phyloP scores from a whole-genome alignment of 768 basidiomycete genomes.

The Tephrocybe sp. region DNA sequence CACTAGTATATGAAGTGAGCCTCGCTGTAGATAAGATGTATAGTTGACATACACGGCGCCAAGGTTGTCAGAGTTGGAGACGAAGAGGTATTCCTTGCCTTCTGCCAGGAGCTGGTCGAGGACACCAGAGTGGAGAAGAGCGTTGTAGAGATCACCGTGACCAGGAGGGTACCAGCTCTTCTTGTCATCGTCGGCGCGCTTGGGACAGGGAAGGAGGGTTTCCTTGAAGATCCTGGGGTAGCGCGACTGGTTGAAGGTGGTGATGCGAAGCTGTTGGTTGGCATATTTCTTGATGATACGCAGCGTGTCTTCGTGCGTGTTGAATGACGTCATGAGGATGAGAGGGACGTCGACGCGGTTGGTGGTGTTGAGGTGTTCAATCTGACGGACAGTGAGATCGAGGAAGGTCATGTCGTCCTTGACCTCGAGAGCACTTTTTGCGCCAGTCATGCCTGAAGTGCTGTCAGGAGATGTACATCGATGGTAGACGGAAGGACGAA shows the following conservation, averaged over 20 bases:
- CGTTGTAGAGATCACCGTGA: slow-evolving; percentile 95
- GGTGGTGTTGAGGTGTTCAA: slow-evolving; percentile 90
- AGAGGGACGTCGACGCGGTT: slow-evolving; percentile 89
- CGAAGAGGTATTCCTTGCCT: slow-evolving; percentile 96
- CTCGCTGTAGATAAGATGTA: neutral
- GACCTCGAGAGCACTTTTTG: slow-evolving; percentile 93
- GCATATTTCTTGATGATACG: slow-evolving; percentile 97
- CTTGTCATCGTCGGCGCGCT: slow-evolving; percentile 79
- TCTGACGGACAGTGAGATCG: slow-evolving; percentile 90
- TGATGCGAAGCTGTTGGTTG: slow-evolving; percentile 91
- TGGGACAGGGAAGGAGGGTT: slow-evolving; percentile 80
- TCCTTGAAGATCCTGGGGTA: slow-evolving; percentile 94
- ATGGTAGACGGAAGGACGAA: slow-evolving; percentile 31
- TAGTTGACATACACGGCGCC: slow-evolving; percentile 70
- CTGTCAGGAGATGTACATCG: slow-evolving; percentile 4
- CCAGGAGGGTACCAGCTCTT: slow-evolving; percentile 95
- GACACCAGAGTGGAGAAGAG: slow-evolving; percentile 84
- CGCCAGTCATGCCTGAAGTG: slow-evolving; percentile 70
- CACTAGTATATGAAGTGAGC: slow-evolving; percentile 39
- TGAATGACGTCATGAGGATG: slow-evolving; percentile 98
- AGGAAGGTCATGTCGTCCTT: slow-evolving; percentile 98
- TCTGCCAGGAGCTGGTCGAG: slow-evolving; percentile 85
- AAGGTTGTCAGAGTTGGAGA: slow-evolving; percentile 96
- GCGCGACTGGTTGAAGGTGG: slow-evolving; percentile 89
- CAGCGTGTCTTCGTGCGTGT: slow-evolving; percentile 94